Conservation (phyloP, 768 basidiomycete species). For the Rhodotorula taiwanensis region DNA sequence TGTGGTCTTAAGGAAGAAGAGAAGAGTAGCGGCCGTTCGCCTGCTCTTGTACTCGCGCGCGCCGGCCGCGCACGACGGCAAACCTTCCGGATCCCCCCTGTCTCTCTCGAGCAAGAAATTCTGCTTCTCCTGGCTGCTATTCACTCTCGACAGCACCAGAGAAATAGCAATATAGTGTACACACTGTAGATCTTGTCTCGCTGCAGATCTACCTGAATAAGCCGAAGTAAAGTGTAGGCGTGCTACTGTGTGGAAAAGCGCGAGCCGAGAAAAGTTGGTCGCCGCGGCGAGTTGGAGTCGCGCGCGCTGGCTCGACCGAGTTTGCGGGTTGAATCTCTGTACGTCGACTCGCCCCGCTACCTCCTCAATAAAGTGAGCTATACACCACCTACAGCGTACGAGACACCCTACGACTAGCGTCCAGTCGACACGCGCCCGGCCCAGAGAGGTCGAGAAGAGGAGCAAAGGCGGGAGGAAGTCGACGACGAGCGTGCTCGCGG, state of each 20-base stretch:
- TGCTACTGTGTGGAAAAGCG: no score
- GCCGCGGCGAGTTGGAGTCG: neutral
- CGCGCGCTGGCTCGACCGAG: neutral
- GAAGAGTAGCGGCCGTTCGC: neutral
- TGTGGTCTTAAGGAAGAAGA: conserved; percentile 22
- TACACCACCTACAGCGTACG: neutral
- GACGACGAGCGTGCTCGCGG: no score
- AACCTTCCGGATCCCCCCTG: no score
- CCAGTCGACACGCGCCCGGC: neutral
- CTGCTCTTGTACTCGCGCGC: neutral
- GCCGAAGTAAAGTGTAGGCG: no score
- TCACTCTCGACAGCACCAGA: no score
- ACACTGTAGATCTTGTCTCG: no score
- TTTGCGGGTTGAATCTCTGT: neutral
- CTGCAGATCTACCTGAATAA: no score
- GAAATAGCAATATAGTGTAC: no score
- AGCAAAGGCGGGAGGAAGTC: no score
- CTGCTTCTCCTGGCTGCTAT: no score
- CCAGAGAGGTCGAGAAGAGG: neutral
- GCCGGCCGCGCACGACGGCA: no score
- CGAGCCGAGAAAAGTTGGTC: neutral
- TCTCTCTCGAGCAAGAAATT: no score
- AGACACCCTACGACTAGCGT: neutral
- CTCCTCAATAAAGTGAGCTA: neutral
- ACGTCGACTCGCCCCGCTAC: neutral